Base-by-base conservation (phyloP, 2,329 filamentous ascomycete species). In the Ophiostoma piceae region DNA sequence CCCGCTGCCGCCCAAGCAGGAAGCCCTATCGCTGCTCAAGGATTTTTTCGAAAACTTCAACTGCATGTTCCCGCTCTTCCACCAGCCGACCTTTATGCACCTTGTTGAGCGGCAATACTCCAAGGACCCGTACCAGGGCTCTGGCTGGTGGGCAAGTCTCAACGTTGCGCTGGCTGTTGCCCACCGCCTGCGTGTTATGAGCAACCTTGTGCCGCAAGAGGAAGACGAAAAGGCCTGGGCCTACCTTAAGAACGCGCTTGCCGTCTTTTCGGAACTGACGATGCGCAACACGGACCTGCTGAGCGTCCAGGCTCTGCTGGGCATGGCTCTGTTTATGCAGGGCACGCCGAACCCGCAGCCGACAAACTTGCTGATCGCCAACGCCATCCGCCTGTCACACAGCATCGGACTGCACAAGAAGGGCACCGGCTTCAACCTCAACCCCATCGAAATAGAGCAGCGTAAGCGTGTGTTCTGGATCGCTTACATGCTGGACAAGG, bases 1-100 rank as follows among this genome's bases (percentile, higher is more conserved):
- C 72, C 90, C 88, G 19, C 80, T 98, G 41, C 95, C 95, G 2
- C 84, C 91, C 0, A 96, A 96, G 79, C 84, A 88, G n/a, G 94
- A 97, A 80, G 92, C 93, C 0, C 79, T 96, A 72, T 96, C 92
- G 1, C 82, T 98, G 51, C 87, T 97, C 72, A 92, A 91, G 79
- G 95, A 99, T 79, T 99, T 90, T 77, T 99, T 99, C 74, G 92
- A 96, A 76, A 97, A 97, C 80, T 98, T 99, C 84, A 99, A 99
- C 82, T 95, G 92, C 87, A 94, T 98, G 87, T 97, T 98, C 77
- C 95, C 95, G 6, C 84, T 99, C 3, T 99, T 97, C 76, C 95
- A 99, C 79, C 94, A 97, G 78, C 94, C 94, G 0, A 98, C 95
- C 0, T 99, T 99, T 77, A 98, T 98, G 92, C 94, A 97, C 77